Evolutionary conservation across 305 asterid species (phyloP), one percentile per base, ranked within the genome.

Genomic region (Fraxinus dipetala): DNA sequence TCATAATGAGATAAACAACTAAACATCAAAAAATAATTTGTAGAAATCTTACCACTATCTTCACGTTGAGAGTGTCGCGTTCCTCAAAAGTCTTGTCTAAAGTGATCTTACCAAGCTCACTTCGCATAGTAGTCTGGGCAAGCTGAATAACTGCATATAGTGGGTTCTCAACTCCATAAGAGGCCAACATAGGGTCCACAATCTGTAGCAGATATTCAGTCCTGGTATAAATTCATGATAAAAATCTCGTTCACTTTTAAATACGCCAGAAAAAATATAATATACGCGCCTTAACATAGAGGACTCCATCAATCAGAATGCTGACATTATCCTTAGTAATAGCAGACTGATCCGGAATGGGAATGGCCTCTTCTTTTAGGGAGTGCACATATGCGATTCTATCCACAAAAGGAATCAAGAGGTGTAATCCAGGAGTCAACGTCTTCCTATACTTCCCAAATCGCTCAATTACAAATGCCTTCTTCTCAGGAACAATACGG

Each of bases 111-210:
- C 99, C 97, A 14, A 96, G 93, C 92, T 96, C 98, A 88, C 99
- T 96, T n/a, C 98, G 91, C 98, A 96, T 96, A 48, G 98, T 93
- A 22, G 98, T 96, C 84, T 96, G 99, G 0, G 99, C 98, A 45
- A 94, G 96, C 85, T 93, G 98, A 87, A 90, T 90, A 74, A 96
- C 93, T 31, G 98, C 95, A 86, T 87, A 91, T 30, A 94, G 63
- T 10, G 98, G 99, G 87, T 91, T 90, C 87, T 91, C 94, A 81
- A 96, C 99, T 45, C 99, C 98, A 85, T 96, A 96, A 0, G 99
- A 96, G 2, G 98, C 98, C 91, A 96, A 81, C 85, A 88, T 89
- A 30, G 98, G 98, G 80, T 96, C 98, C 80, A 94, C 96, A 79
- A 94, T 91, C 98, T 95, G 84, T 83, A 85, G 16, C 16, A 14